phyloP scores from a whole-genome alignment of 768 basidiomycete species.

The Naganishia friedmannii region DNA sequence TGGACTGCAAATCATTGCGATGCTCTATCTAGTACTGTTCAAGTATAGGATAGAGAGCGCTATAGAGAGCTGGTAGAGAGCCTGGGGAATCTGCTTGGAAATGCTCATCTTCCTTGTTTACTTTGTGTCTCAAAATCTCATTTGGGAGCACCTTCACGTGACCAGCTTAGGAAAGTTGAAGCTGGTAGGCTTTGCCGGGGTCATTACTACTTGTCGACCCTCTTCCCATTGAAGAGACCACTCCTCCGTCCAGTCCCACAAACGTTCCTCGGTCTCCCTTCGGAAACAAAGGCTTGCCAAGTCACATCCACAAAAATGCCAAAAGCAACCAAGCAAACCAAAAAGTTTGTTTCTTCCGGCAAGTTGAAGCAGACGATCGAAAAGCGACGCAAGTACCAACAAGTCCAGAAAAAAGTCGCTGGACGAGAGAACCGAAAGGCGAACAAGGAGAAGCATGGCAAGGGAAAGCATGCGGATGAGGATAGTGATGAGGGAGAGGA shows the following conservation, averaged over 20 bases:
- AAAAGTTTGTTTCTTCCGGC: slow-evolving; percentile 84
- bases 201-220: too few relatives aligned
- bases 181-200: not conserved
- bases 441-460: slow-evolving; percentile 53
- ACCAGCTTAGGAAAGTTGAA: not conserved
- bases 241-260: too few relatives aligned
- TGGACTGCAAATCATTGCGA: too few relatives aligned
- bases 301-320: slow-evolving; percentile 39
- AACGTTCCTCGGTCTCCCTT: not conserved
- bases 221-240: too few relatives aligned
- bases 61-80: too few relatives aligned
- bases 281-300: not conserved
- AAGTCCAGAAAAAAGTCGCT: slow-evolving; percentile 69
- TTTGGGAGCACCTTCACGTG: not conserved
- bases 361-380: slow-evolving; percentile 83
- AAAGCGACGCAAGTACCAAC: slow-evolving; percentile 74
- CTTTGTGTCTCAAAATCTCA: not conserved
- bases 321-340: slow-evolving; percentile 73
- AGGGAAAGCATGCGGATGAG: slow-evolving; percentile 38
- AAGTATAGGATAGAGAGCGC: too few relatives aligned
- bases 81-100: too few relatives aligned
- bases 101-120: not conserved
- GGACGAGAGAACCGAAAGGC: slow-evolving; percentile 56
- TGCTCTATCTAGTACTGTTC: too few relatives aligned
- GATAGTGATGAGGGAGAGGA: slow-evolving; percentile 40